phyloP scores from a whole-genome alignment of 1,139 yeast genomes.

The Kazachstania sp. region DNA sequence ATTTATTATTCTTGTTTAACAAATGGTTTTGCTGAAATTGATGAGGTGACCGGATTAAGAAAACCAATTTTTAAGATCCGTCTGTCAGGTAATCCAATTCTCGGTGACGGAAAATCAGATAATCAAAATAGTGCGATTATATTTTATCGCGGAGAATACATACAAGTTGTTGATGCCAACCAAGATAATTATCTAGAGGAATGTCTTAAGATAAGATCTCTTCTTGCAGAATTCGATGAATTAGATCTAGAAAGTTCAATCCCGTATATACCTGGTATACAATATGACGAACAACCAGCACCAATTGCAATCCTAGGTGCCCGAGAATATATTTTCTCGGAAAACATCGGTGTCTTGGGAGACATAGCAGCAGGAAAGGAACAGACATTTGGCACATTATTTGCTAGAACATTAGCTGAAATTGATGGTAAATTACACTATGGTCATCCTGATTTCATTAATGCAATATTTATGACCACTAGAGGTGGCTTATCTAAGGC shows the following conservation, averaged over 20 bases:
- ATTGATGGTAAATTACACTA: conserved; percentile 85
- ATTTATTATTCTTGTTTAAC: conserved; percentile 55
- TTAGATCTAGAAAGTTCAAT: conserved; percentile 30
- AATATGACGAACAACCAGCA: conserved; percentile 29
- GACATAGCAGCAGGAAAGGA: conserved; percentile 93
- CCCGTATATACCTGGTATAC: conserved; percentile 43
- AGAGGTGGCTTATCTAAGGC: conserved; percentile 89
- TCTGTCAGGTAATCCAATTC: conserved; percentile 76
- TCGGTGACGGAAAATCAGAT: conserved; percentile 88
- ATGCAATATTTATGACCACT: conserved; percentile 79
- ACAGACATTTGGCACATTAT: conserved; percentile 84
- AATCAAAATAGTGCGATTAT: conserved; percentile 75
- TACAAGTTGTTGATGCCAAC: conserved; percentile 81
- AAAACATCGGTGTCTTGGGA: conserved; percentile 76
- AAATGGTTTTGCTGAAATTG: conserved; percentile 41
- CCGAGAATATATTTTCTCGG: conserved; percentile 80
- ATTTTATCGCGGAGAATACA: conserved; percentile 76
- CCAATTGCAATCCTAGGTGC: conserved; percentile 87
- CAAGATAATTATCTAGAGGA: conserved; percentile 85
- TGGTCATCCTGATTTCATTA: conserved; percentile 86
- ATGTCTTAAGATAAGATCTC: conserved; percentile 70
- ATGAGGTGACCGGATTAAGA: conserved; percentile 36
- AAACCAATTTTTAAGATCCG: conserved; percentile 46
- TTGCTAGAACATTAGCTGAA: conserved; percentile 77
- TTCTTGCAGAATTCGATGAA: conserved; percentile 75